phyloP scores from a whole-genome alignment of 2,329 filamentous ascomycete genomes.

The Aureobasidium zeae region DNA sequence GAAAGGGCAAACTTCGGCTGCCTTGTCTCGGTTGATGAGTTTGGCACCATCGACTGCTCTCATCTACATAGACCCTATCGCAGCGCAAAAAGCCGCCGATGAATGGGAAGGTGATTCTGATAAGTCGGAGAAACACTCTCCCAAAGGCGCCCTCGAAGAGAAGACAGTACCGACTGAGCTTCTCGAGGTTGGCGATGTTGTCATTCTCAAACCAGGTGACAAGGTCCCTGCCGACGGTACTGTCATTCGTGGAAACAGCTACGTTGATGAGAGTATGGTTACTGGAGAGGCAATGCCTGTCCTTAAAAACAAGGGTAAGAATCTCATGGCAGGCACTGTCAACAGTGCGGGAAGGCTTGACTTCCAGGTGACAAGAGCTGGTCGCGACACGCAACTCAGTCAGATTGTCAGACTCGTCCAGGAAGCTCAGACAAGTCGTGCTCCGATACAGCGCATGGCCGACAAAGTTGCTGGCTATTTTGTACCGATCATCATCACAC shows the following conservation, averaged over 20 bases:
- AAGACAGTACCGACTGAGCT: slow-evolving; percentile 86
- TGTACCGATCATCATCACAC: slow-evolving; percentile 75
- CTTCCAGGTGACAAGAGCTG: slow-evolving; percentile 83
- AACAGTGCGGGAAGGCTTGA: slow-evolving; percentile 88
- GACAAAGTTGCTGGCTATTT: slow-evolving; percentile 91
- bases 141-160: slow-evolving; percentile 64
- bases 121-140: slow-evolving; percentile 36
- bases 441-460: slow-evolving; percentile 87
- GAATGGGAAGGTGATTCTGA: slow-evolving; percentile 48
- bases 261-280: slow-evolving; percentile 96
- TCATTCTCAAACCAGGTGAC: slow-evolving; percentile 86
- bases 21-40: slow-evolving; percentile 88
- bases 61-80: slow-evolving; percentile 90
- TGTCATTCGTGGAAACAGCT: slow-evolving; percentile 81
- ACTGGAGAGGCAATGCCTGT: slow-evolving; percentile 96
- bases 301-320: slow-evolving; percentile 69
- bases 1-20: slow-evolving; percentile 92
- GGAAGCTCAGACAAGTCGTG: slow-evolving; percentile 87
- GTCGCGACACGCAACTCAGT: slow-evolving; percentile 90
- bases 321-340: slow-evolving; percentile 86
- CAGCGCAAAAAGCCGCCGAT: slow-evolving; percentile 82
- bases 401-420: slow-evolving; percentile 98
- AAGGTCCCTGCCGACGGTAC: slow-evolving; percentile 91
- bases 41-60: slow-evolving; percentile 93
- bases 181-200: slow-evolving; percentile 86